Evolutionary conservation across 1,139 yeast genomes (phyloP).

Genomic region (Schwanniomyces etchellsii): DNA sequence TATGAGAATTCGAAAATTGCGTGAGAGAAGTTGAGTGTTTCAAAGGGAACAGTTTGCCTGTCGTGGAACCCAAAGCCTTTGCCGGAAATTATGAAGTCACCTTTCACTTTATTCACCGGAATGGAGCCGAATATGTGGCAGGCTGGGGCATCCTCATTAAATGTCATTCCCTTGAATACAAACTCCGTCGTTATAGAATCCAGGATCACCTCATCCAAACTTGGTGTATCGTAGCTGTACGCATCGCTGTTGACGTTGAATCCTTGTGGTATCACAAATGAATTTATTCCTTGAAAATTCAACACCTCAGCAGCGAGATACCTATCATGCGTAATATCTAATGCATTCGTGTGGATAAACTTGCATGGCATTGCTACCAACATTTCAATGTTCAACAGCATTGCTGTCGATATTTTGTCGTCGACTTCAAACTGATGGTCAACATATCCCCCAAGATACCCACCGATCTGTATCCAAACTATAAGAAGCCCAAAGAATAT

Average conservation of each 20-base stretch:
- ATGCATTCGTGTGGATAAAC: constrained; percentile 65
- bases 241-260: constrained; percentile 40
- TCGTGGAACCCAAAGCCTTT: constrained; percentile 59
- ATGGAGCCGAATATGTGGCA: constrained; percentile 86
- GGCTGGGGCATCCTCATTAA: constrained; percentile 58
- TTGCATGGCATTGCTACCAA: constrained; percentile 84
- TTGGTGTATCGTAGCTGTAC: constrained; percentile 52
- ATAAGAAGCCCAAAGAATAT: constrained; percentile 57
- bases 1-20: constrained; percentile 81
- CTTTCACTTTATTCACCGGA: constrained; percentile 81
- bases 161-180: constrained; percentile 32
- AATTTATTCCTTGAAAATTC: constrained; percentile 54
- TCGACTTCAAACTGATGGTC: constrained; percentile 77
- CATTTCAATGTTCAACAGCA: constrained; percentile 73
- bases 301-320: constrained; percentile 73
- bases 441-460: constrained; percentile 75
- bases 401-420: constrained; percentile 50
- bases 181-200: constrained; percentile 65
- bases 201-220: constrained; percentile 58
- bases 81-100: constrained; percentile 81
- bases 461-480: constrained; percentile 84
- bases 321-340: constrained; percentile 73
- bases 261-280: constrained; percentile 47
- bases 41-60: constrained; percentile 38
- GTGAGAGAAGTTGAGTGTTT: constrained; percentile 73